phyloP scores from a whole-genome alignment of 2,329 filamentous ascomycete species.

The Botrytis porri region DNA sequence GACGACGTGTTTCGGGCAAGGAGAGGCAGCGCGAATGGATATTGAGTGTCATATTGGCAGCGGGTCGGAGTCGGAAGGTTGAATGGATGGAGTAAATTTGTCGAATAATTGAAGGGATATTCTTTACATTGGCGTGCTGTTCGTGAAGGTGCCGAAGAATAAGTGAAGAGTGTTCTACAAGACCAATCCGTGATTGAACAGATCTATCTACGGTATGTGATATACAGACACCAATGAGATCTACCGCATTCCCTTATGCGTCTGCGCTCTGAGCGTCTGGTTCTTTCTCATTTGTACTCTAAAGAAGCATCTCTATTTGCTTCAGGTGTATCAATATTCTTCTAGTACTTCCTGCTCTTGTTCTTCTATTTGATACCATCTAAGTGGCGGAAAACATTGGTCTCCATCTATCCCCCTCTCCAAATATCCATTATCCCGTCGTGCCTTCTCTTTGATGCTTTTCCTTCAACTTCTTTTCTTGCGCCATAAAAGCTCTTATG shows the following conservation, averaged over 20 bases:
- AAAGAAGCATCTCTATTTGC: background rate
- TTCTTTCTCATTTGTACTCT: background rate
- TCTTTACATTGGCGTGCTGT: background rate
- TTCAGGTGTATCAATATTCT: background rate
- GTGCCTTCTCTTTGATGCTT: conserved; percentile 59
- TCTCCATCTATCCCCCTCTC: background rate
- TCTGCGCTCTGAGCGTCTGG: background rate
- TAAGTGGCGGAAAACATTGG: background rate
- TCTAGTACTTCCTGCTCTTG: background rate
- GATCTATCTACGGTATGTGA: conserved; percentile 1
- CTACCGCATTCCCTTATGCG: background rate
- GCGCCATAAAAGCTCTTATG: conserved; percentile 95
- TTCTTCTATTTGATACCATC: background rate
- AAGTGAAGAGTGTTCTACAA: background rate
- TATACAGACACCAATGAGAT: background rate
- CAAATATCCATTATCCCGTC: conserved; percentile 11
- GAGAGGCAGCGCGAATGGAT: background rate
- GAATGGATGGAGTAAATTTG: conserved; percentile 7
- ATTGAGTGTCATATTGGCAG: background rate
- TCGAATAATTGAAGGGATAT: conserved; percentile 15
- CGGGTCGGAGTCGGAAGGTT: background rate
- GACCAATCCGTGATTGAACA: background rate
- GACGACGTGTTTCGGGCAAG: background rate
- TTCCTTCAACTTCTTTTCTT: conserved; percentile 84
- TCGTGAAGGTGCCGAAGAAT: background rate